phyloP scores from a whole-genome alignment of 2,329 filamentous ascomycete genomes.

The Xylaria sp. region DNA sequence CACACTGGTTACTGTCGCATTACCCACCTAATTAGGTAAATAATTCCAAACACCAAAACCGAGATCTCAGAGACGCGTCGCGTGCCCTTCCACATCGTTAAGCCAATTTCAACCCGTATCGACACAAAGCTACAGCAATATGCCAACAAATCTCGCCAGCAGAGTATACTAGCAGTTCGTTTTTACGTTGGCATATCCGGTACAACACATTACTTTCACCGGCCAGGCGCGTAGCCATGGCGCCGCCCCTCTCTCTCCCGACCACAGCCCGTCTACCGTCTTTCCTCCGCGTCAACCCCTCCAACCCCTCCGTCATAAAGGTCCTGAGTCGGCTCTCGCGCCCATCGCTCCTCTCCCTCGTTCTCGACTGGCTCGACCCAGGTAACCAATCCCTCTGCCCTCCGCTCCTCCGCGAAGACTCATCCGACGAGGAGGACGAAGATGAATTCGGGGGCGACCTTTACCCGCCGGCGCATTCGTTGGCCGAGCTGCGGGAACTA shows the following conservation, averaged over 20 bases:
- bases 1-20: background rate
- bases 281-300: constrained; percentile 72
- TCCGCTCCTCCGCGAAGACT: constrained; percentile 64
- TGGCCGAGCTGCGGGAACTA: constrained; percentile 72
- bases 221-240: constrained; percentile 41
- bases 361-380: constrained; percentile 80
- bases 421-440: constrained; percentile 58
- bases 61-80: constrained; percentile 20
- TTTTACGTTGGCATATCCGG: background rate
- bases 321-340: constrained; percentile 76
- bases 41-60: background rate
- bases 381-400: constrained; percentile 67
- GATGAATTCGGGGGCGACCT: constrained; percentile 71
- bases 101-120: background rate
- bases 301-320: constrained; percentile 72
- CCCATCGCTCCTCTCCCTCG: constrained; percentile 75
- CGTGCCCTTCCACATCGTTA: background rate
- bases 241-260: constrained; percentile 72
- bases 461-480: constrained; percentile 73
- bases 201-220: background rate
- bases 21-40: background rate
- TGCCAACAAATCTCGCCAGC: background rate
- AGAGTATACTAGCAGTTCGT: background rate
- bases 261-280: constrained; percentile 78
- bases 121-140: background rate